Percentiles rank a stretch among this genome's conserved stretches.
Evolutionary conservation across 768 basidiomycete species (phyloP).

Genomic region (Tulasnella sp.): DNA sequence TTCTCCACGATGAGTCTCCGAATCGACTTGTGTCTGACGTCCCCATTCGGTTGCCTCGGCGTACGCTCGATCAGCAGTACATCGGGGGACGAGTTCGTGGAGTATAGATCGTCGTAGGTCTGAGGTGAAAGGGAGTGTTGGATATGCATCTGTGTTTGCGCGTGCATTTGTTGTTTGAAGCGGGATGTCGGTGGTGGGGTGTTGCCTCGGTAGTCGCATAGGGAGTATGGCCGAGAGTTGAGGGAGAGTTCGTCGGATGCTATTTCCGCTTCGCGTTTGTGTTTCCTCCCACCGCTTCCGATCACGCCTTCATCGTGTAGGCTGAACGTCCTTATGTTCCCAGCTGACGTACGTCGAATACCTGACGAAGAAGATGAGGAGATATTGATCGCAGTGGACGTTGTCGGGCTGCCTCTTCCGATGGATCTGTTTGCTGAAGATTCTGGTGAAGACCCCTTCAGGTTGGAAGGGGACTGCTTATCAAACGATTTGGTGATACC

Average conservation of each 20-base stretch:
- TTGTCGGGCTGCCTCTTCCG: too few species aligned
- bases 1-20: not conserved
- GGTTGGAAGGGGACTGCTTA: too few species aligned
- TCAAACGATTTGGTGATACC: too few species aligned
- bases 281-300: not conserved
- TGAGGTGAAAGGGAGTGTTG: not conserved
- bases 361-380: too few species aligned
- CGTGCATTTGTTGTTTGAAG: not conserved
- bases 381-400: too few species aligned
- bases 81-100: not conserved
- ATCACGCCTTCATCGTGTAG: too few species aligned
- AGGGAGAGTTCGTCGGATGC: not conserved
- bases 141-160: not conserved
- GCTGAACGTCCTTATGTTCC: too few species aligned
- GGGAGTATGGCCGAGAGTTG: not conserved
- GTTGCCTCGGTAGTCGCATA: not conserved
- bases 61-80: not conserved
- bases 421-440: too few species aligned
- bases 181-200: not conserved
- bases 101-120: not conserved
- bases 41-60: not conserved
- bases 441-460: too few species aligned
- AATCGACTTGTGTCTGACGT: constrained; percentile 4
- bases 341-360: too few species aligned
- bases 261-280: not conserved